phyloP scores from a whole-genome alignment of 768 basidiomycete species.

The Suillus hirtellus region DNA sequence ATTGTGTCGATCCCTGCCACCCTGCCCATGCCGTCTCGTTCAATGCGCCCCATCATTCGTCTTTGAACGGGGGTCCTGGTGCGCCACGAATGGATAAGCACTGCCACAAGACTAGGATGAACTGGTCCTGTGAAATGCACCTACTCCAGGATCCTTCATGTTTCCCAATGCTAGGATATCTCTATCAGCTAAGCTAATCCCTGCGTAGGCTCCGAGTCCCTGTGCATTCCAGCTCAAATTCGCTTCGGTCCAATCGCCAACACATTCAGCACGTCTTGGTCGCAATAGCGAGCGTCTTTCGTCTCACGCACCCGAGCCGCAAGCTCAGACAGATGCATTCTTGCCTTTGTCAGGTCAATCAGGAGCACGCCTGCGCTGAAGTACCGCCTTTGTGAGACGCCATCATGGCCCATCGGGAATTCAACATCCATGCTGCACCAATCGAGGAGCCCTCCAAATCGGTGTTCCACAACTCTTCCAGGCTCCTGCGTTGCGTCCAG shows the following conservation, averaged over 20 bases:
- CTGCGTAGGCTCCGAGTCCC: conserved; percentile 55
- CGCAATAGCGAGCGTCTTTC: conserved; percentile 35
- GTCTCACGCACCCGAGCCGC: conserved; percentile 25
- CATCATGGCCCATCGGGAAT: conserved; percentile 46
- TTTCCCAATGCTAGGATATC: conserved; percentile 31
- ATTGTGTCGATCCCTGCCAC: conserved; percentile 28
- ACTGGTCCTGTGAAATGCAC: conserved; percentile 63
- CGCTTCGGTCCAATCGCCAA: conserved; percentile 41
- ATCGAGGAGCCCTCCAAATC: conserved; percentile 43
- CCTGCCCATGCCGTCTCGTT: conserved; percentile 47
- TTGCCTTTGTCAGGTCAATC: conserved; percentile 44
- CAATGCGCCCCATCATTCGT: conserved; percentile 47
- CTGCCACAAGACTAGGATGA: conserved; percentile 43
- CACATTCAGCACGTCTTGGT: too few relatives aligned
- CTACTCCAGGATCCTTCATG: conserved; percentile 44
- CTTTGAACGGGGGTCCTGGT: conserved; percentile 49
- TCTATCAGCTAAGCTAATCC: conserved; percentile 35
- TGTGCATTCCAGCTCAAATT: conserved; percentile 54
- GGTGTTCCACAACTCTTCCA: conserved; percentile 46
- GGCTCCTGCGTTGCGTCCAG: conserved; percentile 48
- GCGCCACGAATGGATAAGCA: conserved; percentile 52
- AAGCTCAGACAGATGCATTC: conserved; percentile 31
- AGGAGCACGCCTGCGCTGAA: conserved; percentile 61
- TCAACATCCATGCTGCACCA: conserved; percentile 52
- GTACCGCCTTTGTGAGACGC: conserved; percentile 35